These are phyloP conservation scores for Naganishia liquefaciens DNA, from an alignment of 1,284 basidiomycete genomes.

Conservation along the genomic window DNA sequence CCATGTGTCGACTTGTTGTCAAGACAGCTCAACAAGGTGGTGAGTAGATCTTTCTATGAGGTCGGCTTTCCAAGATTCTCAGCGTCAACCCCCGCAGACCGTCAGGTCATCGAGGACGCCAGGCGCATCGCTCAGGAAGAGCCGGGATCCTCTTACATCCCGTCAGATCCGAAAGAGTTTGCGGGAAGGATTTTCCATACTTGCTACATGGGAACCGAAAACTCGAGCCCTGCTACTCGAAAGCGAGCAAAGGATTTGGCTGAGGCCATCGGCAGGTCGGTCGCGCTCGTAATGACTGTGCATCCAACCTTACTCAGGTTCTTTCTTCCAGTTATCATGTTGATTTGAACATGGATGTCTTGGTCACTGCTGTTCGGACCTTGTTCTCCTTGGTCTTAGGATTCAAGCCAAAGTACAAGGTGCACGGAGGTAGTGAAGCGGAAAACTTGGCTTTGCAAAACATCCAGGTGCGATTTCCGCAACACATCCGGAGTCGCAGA, in stretches of 20 bases:
- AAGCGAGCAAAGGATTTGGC: constrained; percentile 81
- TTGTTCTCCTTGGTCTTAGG: constrained; percentile 85
- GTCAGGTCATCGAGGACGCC: constrained; percentile 87
- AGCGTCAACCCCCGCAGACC: constrained; percentile 59
- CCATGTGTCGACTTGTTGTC: constrained; percentile 89
- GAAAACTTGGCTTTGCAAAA: constrained; percentile 98
- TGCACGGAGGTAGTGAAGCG: constrained; percentile 79
- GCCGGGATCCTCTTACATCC: constrained; percentile 75
- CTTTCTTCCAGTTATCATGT: constrained; percentile 72
- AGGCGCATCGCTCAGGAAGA: constrained; percentile 83
- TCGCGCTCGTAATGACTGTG: not conserved
- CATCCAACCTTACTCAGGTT: not conserved
- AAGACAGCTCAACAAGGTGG: constrained; percentile 72
- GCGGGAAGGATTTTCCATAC: constrained; percentile 88
- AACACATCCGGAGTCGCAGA: not conserved
- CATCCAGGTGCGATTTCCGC: constrained; percentile 67
- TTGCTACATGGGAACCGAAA: constrained; percentile 98
- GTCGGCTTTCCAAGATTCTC: not conserved
- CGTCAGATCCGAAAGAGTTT: constrained; percentile 82
- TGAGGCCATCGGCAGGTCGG: constrained; percentile 81
- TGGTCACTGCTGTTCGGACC: constrained; percentile 78
- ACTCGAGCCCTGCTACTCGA: constrained; percentile 85
- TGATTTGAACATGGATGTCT: constrained; percentile 92
- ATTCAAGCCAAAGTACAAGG: constrained; percentile 76
- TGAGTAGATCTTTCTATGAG: constrained; percentile 48